These are phyloP conservation scores for Mrakia hoshinonis DNA, from an alignment of 768 basidiomycete species.

Conservation along the genomic window DNA sequence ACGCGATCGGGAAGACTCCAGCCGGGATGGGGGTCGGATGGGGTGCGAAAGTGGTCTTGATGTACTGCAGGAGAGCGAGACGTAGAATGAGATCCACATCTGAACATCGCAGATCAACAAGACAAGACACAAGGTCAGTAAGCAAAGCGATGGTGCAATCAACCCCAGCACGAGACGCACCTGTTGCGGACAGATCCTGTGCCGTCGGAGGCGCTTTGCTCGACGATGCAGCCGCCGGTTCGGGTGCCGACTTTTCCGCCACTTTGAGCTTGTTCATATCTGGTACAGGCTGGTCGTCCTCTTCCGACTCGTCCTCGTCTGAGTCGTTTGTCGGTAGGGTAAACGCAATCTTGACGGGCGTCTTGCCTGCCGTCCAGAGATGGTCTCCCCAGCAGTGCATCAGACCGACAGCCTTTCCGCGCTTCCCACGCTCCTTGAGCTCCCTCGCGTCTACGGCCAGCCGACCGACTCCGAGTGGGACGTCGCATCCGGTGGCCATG, in stretches of 20 bases:
- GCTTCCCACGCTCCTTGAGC: slow-evolving; percentile 47
- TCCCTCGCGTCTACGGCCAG: slow-evolving; percentile 52
- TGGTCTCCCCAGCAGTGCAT: slow-evolving; percentile 50
- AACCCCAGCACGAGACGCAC: neutral
- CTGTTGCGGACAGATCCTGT: slow-evolving; percentile 4
- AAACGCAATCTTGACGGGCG: slow-evolving; percentile 5
- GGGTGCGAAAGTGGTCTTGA: slow-evolving; percentile 42
- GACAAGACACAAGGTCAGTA: too few relatives aligned
- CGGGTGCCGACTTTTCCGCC: neutral
- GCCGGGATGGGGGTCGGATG: slow-evolving; percentile 45
- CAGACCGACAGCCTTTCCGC: slow-evolving; percentile 69
- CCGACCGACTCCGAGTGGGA: slow-evolving; percentile 66
- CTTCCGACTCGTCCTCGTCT: slow-evolving; percentile 15
- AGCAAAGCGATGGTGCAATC: neutral
- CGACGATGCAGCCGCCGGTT: slow-evolving; percentile 1
- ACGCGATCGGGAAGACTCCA: slow-evolving; percentile 57
- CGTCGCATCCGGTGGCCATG: slow-evolving; percentile 47
- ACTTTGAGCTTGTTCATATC: neutral
- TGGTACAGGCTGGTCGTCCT: neutral
- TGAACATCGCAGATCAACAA: slow-evolving; percentile 23
- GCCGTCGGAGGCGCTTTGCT: neutral
- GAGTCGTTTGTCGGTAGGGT: slow-evolving; percentile 10
- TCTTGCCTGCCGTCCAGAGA: slow-evolving; percentile 20
- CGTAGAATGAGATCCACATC: slow-evolving; percentile 57
- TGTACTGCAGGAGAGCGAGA: slow-evolving; percentile 57